phyloP scores from a whole-genome alignment of 441 rosid genomes.

The Mallotus japonicus region DNA sequence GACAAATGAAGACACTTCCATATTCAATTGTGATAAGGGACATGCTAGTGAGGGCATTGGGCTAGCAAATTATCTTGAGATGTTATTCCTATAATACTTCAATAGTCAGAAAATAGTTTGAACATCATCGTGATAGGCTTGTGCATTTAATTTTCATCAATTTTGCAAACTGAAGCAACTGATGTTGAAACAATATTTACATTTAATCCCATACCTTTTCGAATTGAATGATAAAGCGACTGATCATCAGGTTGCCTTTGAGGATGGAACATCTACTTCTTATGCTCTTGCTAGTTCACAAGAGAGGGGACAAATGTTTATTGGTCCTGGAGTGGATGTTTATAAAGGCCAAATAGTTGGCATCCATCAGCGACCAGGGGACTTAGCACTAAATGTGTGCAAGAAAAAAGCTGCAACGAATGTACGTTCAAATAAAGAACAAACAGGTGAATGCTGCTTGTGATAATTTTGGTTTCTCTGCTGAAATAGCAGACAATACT shows the following conservation, averaged over 20 bases:
- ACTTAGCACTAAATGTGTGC: constrained; percentile 81
- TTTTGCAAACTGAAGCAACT: neutral
- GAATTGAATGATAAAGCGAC: neutral
- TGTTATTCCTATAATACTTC: neutral
- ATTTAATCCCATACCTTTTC: neutral
- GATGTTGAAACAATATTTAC: neutral
- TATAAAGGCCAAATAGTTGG: constrained; percentile 94
- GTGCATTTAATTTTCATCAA: neutral
- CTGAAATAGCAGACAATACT: neutral
- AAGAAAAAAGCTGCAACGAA: constrained; percentile 98
- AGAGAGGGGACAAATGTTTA: constrained; percentile 94
- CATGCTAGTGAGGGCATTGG: neutral
- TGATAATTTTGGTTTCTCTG: neutral
- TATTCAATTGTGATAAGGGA: neutral
- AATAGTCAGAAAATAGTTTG: neutral
- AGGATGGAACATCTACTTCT: constrained; percentile 78
- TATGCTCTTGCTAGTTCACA: constrained; percentile 84
- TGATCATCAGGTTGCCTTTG: constrained; percentile 81
- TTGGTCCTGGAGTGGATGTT: constrained; percentile 74
- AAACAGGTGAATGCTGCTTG: constrained; percentile 50
- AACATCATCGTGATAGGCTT: neutral
- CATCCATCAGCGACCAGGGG: constrained; percentile 92
- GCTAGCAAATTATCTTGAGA: neutral
- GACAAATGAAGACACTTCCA: neutral
- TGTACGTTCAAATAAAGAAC: constrained; percentile 86